phyloP scores from a whole-genome alignment of 352 stramenopile species.

The Pythium brachiatum region DNA sequence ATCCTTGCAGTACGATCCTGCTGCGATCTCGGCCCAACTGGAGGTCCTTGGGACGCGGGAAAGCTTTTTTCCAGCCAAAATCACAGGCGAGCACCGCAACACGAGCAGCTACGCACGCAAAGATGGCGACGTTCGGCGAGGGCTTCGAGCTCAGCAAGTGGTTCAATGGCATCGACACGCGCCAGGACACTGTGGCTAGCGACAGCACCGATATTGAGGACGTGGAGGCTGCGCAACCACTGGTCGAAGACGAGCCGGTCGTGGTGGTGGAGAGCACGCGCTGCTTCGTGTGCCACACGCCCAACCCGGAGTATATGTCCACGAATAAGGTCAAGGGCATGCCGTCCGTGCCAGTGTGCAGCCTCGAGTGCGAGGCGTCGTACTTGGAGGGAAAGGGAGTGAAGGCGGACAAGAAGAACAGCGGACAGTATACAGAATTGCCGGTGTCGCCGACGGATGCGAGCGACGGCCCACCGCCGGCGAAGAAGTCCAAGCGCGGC shows the following conservation, averaged over 20 bases:
- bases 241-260: constrained; percentile 23
- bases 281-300: constrained; percentile 63
- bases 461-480: constrained; percentile 29
- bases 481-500: constrained; percentile 32
- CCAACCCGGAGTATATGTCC: constrained; percentile 65
- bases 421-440: constrained; percentile 27
- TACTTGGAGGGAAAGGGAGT: constrained; percentile 46
- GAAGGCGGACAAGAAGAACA: constrained; percentile 28
- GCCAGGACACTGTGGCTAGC: constrained; percentile 26
- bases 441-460: constrained; percentile 14
- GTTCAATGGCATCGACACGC: constrained; percentile 49
- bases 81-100: background rate
- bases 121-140: constrained; percentile 44
- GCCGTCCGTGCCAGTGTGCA: constrained; percentile 57
- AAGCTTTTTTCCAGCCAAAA: constrained; percentile 5
- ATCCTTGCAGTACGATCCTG: background rate
- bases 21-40: constrained; percentile 14
- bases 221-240: constrained; percentile 9
- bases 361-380: constrained; percentile 59
- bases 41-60: constrained; percentile 12
- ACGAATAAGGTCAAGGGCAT: constrained; percentile 52
- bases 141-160: constrained; percentile 80
- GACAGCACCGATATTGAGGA: constrained; percentile 48
- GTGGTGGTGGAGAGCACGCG: constrained; percentile 21
- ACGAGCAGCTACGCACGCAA: constrained; percentile 1